phyloP scores from a whole-genome alignment of 2,329 filamentous ascomycete species.

The Colletotrichum sojae region DNA sequence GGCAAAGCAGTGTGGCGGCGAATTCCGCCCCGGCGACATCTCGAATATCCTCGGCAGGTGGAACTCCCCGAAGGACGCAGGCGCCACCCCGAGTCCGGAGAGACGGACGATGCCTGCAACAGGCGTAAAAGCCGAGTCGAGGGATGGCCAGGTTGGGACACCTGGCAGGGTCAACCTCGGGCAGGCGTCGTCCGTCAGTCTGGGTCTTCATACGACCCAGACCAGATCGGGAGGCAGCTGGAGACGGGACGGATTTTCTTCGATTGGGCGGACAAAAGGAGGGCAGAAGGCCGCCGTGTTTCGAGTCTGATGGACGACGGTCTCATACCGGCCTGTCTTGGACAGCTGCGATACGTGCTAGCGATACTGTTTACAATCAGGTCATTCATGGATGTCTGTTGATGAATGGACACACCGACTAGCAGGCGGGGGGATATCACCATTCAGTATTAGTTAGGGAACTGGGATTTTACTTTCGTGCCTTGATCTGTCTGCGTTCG shows the following conservation, averaged over 20 bases:
- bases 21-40: conserved; percentile 28
- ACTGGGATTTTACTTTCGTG: conserved; percentile 27
- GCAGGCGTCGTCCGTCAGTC: conserved; percentile 34
- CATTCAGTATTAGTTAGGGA: conserved; percentile 26
- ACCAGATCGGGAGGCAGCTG: conserved; percentile 32
- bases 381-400: conserved; percentile 29
- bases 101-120: conserved; percentile 30
- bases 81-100: conserved; percentile 32
- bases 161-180: conserved; percentile 39
- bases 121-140: conserved; percentile 41
- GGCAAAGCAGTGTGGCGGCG: conserved; percentile 23
- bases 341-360: conserved; percentile 26
- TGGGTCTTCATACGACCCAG: conserved; percentile 20
- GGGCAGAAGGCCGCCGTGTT: conserved; percentile 7
- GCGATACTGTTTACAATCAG: conserved; percentile 32
- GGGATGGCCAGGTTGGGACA: conserved; percentile 42
- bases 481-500: neutral
- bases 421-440: conserved; percentile 21
- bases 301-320: conserved; percentile 5
- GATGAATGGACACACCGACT: conserved; percentile 29
- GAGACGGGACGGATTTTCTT: conserved; percentile 27
- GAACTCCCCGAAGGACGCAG: conserved; percentile 43
- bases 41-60: conserved; percentile 43
- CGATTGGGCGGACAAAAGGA: conserved; percentile 1
- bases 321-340: conserved; percentile 14